Base-by-base conservation (phyloP, 1,284 basidiomycete species). In the Cutaneotrichosporon arboriforme region DNA sequence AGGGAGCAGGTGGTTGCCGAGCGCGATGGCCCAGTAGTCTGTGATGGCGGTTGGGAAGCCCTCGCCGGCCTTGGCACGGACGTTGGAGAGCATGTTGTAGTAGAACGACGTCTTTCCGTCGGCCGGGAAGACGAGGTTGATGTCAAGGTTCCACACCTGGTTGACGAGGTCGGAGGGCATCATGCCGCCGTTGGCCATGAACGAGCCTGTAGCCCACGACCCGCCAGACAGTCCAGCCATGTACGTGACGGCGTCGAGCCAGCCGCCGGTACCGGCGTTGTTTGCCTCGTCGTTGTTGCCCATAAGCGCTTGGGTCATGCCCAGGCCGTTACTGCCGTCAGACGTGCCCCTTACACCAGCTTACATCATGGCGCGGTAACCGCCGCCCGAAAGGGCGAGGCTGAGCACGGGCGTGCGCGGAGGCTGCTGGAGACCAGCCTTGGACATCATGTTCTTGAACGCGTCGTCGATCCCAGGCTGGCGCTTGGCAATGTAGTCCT, bases 51-150 rank as follows among this genome's bases (percentile, higher is more conserved):
- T 73, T 1, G 60, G 57, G 61, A 72, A 77, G 15, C 70, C 70
- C 20, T 53, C 53, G 46, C 64, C 57, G 1, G 35, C 22, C 61
- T 77, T 77, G 7, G 67, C 69, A 8, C 57, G 44, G n/a, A 72
- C 70, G 17, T 77, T 63, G 20, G 57, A 52, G 21, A 74, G 51
- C 45, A 76, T 49, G 54, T 59, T 51, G 37, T 90, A 83, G 31
- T 70, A 68, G 67, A 81, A 79, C 38, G 75, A 74, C 54, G 80
- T 65, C 74, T 80, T 77, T 7, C 78, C 79, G n/a, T 86, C 84
- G 65, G 83, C 88, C 0, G 90, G 88, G 74, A 93, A 87, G 0
- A 80, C 60, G 20, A 80, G 66, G 63, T 79, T 78, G 22, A 67
- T 67, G 5, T 66, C 58, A 18, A 80, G 66, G 55, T 79, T 67